phyloP scores from a whole-genome alignment of 352 stramenopile genomes.

The Pythium brachiatum region DNA sequence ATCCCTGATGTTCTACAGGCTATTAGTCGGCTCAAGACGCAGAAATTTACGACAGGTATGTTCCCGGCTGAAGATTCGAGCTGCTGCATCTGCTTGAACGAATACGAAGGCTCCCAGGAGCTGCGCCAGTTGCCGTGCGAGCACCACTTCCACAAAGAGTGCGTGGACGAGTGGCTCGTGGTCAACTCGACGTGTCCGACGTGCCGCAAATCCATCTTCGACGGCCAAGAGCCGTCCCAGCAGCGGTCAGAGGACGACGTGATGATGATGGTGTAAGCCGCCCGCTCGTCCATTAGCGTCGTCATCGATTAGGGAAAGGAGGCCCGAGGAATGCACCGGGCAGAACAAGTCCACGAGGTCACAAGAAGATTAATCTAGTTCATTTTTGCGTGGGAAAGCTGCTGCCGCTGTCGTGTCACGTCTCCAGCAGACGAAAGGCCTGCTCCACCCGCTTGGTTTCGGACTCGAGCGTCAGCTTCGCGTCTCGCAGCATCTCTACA shows the following conservation, averaged over 20 bases:
- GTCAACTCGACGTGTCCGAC: conserved; percentile 88
- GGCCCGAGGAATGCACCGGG: not conserved
- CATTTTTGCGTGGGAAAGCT: not conserved
- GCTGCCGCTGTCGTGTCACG: not conserved
- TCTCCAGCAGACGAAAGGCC: conserved; percentile 8
- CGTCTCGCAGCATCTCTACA: conserved; percentile 20
- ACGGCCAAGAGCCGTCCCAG: conserved; percentile 10
- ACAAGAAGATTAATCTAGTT: not conserved
- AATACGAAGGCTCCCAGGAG: conserved; percentile 86
- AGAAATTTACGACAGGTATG: conserved; percentile 58
- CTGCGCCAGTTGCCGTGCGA: conserved; percentile 93
- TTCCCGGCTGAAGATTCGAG: conserved; percentile 80
- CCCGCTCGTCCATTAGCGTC: not conserved
- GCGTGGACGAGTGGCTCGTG: conserved; percentile 86
- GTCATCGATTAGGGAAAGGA: not conserved
- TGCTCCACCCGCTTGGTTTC: conserved; percentile 18
- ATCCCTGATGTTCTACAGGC: conserved; percentile 30
- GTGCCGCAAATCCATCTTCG: conserved; percentile 82
- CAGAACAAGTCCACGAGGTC: not conserved
- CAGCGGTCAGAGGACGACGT: conserved; percentile 59
- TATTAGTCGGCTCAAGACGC: conserved; percentile 63
- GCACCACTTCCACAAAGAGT: conserved; percentile 95
- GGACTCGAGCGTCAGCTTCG: conserved; percentile 14
- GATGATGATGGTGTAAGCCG: conserved; percentile 45
- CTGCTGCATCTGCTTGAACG: conserved; percentile 91